These are phyloP conservation scores for Tympanopsis confertula DNA, from an alignment of 2,329 filamentous ascomycete genomes.

Conservation along the genomic window DNA sequence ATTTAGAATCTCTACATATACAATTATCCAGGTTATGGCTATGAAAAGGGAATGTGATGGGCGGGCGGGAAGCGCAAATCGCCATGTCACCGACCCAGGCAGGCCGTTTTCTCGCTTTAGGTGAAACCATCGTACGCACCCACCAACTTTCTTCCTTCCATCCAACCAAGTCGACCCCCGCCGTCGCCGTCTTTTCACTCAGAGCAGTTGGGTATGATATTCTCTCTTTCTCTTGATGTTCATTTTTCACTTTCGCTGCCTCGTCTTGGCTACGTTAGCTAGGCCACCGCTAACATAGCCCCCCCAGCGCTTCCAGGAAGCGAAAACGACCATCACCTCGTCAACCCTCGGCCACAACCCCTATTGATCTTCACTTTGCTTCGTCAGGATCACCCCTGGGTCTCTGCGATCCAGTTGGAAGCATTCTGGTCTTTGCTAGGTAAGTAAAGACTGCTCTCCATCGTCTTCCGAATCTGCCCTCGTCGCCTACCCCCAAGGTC, in stretches of 20 bases:
- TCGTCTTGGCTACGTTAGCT: neutral
- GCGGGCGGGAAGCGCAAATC: no score
- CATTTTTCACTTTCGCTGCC: neutral
- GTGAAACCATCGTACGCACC: slow-evolving; percentile 22
- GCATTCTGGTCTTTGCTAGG: slow-evolving; percentile 10
- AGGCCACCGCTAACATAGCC: slow-evolving; percentile 24
- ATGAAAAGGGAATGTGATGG: no score
- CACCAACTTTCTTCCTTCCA: slow-evolving; percentile 16
- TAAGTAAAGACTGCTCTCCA: slow-evolving; percentile 17
- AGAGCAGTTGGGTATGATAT: no score
- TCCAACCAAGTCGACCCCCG: slow-evolving; percentile 8
- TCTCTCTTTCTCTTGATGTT: neutral
- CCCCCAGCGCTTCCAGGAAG: slow-evolving; percentile 19
- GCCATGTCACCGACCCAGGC: slow-evolving; percentile 6
- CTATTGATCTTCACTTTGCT: neutral
- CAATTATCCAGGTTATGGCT: no score
- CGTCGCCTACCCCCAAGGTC: slow-evolving; percentile 11
- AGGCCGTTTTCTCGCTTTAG: slow-evolving; percentile 22
- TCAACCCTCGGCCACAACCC: neutral
- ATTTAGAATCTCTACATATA: no score
- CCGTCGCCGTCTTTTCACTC: neutral
- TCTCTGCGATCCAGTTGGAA: slow-evolving; percentile 6
- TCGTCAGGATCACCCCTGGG: neutral
- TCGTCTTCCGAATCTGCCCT: slow-evolving; percentile 18
- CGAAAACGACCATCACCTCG: slow-evolving; percentile 8